phyloP scores from a whole-genome alignment of 495 filamentous ascomycete genomes.

The Trichoderma gamsii region DNA sequence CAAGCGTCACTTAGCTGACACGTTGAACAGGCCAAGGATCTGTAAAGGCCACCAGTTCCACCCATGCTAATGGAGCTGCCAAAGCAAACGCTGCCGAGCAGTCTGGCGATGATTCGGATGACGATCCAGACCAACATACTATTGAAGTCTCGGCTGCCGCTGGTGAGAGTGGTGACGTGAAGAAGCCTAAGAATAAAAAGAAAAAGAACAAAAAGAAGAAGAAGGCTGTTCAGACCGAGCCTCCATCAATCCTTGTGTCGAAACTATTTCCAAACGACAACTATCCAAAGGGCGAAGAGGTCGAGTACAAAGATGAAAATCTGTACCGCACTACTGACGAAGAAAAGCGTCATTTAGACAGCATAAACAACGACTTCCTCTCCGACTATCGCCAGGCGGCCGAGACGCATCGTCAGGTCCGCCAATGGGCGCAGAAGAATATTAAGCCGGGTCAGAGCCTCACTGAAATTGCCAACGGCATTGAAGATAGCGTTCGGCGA shows the following conservation, averaged over 20 bases:
- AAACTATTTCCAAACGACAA: slow-evolving; percentile 65
- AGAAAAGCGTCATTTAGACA: slow-evolving; percentile 79
- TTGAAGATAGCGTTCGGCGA: slow-evolving; percentile 77
- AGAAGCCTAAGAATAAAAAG: slow-evolving; percentile 75
- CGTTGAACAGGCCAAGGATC: neutral
- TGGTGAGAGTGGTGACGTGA: slow-evolving; percentile 45
- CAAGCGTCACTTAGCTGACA: neutral
- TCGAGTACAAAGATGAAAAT: slow-evolving; percentile 70
- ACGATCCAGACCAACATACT: slow-evolving; percentile 45
- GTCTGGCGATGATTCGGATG: slow-evolving; percentile 62
- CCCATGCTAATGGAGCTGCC: slow-evolving; percentile 20
- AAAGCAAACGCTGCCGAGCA: slow-evolving; percentile 55
- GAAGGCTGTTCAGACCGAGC: slow-evolving; percentile 61
- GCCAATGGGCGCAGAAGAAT: slow-evolving; percentile 71
- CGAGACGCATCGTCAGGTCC: slow-evolving; percentile 81
- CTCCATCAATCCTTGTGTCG: slow-evolving; percentile 68
- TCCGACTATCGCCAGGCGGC: slow-evolving; percentile 80
- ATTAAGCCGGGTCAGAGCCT: slow-evolving; percentile 76
- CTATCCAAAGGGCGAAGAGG: slow-evolving; percentile 76
- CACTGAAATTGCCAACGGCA: slow-evolving; percentile 75
- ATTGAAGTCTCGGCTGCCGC: slow-evolving; percentile 32
- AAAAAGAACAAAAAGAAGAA: slow-evolving; percentile 50
- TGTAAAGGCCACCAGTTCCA: neutral
- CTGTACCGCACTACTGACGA: slow-evolving; percentile 74
- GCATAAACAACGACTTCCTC: slow-evolving; percentile 75